phyloP scores from a whole-genome alignment of 2,329 filamentous ascomycete genomes.

The Rhinocladiella similis region DNA sequence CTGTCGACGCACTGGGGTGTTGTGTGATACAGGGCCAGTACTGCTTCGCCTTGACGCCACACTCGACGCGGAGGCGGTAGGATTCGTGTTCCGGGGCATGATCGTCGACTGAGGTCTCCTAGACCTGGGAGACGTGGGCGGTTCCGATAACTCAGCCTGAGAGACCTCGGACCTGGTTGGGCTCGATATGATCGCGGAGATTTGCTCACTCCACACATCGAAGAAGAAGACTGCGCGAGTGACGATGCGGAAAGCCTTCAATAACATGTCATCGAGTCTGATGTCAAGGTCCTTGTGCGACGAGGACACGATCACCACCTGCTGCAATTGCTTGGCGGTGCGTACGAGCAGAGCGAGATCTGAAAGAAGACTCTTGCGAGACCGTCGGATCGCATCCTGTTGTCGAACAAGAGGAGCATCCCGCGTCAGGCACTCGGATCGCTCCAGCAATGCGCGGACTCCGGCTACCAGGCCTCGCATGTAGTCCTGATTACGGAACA shows the following conservation, averaged over 20 bases:
- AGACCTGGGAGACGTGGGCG: conserved; percentile 9
- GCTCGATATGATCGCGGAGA: conserved; percentile 36
- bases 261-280: conserved; percentile 86
- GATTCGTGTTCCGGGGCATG: not conserved
- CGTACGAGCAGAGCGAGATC: conserved; percentile 90
- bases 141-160: not conserved
- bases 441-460: conserved; percentile 85
- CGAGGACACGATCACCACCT: conserved; percentile 56
- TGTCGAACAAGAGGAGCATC: conserved; percentile 74
- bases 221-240: conserved; percentile 86
- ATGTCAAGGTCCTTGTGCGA: conserved; percentile 62
- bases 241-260: conserved; percentile 93
- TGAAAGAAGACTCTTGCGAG: conserved; percentile 82
- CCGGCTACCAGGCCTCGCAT: conserved; percentile 93
- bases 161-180: conserved; percentile 31
- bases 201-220: conserved; percentile 72
- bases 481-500: conserved; percentile 89
- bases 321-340: conserved; percentile 80
- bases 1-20: conserved; percentile 43
- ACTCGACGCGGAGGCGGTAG: conserved; percentile 3
- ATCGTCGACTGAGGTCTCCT: conserved; percentile 3
- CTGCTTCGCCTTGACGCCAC: conserved; percentile 12
- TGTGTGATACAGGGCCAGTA: conserved; percentile 23
- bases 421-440: conserved; percentile 80
- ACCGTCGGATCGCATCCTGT: conserved; percentile 73